These are phyloP conservation scores for Kwoniella europaea DNA, from an alignment of 768 basidiomycete genomes.

Conservation along the genomic window DNA sequence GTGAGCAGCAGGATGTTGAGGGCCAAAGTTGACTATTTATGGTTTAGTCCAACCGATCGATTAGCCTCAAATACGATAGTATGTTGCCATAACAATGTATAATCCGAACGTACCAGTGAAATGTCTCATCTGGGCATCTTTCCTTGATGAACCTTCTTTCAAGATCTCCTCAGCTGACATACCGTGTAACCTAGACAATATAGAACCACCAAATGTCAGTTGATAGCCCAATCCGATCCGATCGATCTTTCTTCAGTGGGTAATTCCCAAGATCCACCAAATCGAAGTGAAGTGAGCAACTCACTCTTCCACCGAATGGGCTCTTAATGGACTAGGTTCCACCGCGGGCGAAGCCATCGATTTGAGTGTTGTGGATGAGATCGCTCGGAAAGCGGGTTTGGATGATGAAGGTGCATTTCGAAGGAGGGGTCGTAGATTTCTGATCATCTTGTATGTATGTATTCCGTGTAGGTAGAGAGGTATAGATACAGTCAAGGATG, in stretches of 20 bases:
- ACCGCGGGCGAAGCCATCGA: conserved; percentile 45
- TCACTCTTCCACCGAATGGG: conserved; percentile 58
- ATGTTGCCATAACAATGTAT: background rate
- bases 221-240: background rate
- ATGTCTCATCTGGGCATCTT: conserved; percentile 83
- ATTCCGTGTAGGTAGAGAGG: background rate
- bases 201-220: conserved; percentile 12
- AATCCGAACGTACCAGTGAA: conserved; percentile 74
- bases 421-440: conserved; percentile 20
- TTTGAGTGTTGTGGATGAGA: conserved; percentile 38
- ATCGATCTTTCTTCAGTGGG: too few species aligned
- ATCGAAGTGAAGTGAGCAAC: conserved; percentile 10
- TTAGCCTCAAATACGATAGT: background rate
- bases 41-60: conserved; percentile 5
- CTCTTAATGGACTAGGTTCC: conserved; percentile 46
- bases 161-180: conserved; percentile 80
- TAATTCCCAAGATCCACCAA: too few species aligned
- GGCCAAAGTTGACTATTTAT: conserved; percentile 86
- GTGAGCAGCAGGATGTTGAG: conserved; percentile 98
- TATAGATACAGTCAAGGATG: background rate
- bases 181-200: conserved; percentile 65
- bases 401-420: conserved; percentile 22
- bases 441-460: conserved; percentile 10
- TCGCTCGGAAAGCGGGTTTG: conserved; percentile 22
- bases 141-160: conserved; percentile 70